Conservation (phyloP, 352 stramenopile genomes). For the Phytophthora citrophthora region DNA sequence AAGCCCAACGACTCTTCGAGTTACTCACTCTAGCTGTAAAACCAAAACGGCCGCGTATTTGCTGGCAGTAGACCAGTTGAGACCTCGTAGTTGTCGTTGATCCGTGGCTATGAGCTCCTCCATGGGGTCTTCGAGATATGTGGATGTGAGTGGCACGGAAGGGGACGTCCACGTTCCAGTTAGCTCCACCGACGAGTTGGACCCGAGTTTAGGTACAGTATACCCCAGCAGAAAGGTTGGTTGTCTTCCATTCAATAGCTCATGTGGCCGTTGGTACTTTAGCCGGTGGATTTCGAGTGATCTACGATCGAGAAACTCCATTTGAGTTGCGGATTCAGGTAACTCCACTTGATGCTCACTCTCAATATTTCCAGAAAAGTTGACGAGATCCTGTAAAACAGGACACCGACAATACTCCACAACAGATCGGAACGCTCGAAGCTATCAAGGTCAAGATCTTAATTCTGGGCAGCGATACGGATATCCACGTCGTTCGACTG, state of each 20-base stretch:
- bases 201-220: slow-evolving; percentile 74
- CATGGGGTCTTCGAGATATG: slow-evolving; percentile 46
- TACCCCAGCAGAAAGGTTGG: too few species aligned
- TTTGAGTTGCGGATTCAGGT: slow-evolving; percentile 92
- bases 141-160: slow-evolving; percentile 30
- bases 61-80: too few species aligned
- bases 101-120: slow-evolving; percentile 47
- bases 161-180: slow-evolving; percentile 57
- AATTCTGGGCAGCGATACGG: slow-evolving; percentile 84
- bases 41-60: slow-evolving; percentile 27
- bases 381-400: slow-evolving; percentile 11
- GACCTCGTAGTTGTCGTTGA: not conserved
- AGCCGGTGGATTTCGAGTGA: slow-evolving; percentile 86
- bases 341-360: not conserved
- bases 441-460: slow-evolving; percentile 96
- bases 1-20: slow-evolving; percentile 18
- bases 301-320: slow-evolving; percentile 92
- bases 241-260: not conserved
- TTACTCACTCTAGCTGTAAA: slow-evolving; percentile 13
- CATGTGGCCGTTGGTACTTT: not conserved
- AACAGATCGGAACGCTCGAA: slow-evolving; percentile 93
- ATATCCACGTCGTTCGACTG: slow-evolving; percentile 87
- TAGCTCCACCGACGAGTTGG: slow-evolving; percentile 65
- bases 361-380: too few species aligned
- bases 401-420: slow-evolving; percentile 84